These are phyloP conservation scores for Papiliotrema fonsecae DNA, from an alignment of 1,284 basidiomycete species.

Conservation along the genomic window DNA sequence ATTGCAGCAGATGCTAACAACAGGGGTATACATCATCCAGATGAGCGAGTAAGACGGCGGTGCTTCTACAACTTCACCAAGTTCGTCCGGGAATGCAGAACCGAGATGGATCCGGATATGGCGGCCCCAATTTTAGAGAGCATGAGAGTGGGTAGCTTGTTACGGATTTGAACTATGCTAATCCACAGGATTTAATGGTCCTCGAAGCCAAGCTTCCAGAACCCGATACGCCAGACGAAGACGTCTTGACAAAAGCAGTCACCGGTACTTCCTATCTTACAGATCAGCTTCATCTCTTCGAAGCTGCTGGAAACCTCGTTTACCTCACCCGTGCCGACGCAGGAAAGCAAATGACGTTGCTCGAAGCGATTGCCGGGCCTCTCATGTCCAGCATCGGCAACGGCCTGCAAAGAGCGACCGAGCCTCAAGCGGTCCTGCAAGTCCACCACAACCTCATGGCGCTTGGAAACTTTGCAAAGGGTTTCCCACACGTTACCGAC, in stretches of 20 bases:
- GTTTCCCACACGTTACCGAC: constrained; percentile 84
- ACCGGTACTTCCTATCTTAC: constrained; percentile 65
- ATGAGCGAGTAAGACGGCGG: constrained; percentile 67
- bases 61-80: constrained; percentile 90
- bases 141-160: constrained; percentile 53
- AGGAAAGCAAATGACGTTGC: constrained; percentile 65
- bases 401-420: constrained; percentile 53
- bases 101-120: constrained; percentile 72
- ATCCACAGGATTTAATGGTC: constrained; percentile 50
- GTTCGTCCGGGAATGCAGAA: constrained; percentile 80
- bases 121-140: constrained; percentile 66
- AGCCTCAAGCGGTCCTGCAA: constrained; percentile 65
- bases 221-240: constrained; percentile 54
- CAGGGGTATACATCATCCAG: constrained; percentile 82
- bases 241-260: constrained; percentile 68
- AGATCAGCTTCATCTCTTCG: constrained; percentile 92
- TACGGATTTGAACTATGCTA: neutral
- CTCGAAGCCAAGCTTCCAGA: constrained; percentile 50
- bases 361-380: constrained; percentile 75
- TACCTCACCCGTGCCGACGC: constrained; percentile 62
- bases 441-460: constrained; percentile 97
- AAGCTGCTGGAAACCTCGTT: constrained; percentile 80
- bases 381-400: constrained; percentile 70
- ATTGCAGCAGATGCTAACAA: neutral
- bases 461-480: constrained; percentile 89